phyloP scores from a whole-genome alignment of 2,329 filamentous ascomycete species.

The Tolypocladium endophyticum region DNA sequence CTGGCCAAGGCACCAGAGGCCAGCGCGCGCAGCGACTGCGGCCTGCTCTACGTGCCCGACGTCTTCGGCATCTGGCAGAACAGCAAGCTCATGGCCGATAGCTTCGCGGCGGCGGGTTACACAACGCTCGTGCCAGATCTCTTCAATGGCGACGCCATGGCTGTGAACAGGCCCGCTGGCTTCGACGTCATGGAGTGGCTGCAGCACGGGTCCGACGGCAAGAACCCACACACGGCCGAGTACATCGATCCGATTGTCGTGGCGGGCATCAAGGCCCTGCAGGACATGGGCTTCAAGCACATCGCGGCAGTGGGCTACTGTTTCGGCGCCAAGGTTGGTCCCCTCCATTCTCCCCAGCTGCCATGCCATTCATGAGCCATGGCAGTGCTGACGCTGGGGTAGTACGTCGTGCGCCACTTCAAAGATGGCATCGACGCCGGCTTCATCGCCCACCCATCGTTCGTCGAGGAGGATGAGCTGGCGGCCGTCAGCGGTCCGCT shows the following conservation, averaged over 20 bases:
- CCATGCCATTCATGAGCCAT: background rate
- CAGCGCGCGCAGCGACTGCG: constrained; percentile 14
- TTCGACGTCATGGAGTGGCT: constrained; percentile 24
- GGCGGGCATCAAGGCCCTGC: constrained; percentile 42
- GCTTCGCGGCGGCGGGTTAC: constrained; percentile 26
- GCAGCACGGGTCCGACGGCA: constrained; percentile 30
- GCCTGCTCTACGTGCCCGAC: constrained; percentile 26
- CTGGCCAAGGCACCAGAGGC: constrained; percentile 31
- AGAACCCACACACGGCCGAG: constrained; percentile 30
- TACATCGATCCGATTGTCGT: constrained; percentile 22
- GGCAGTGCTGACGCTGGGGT: constrained; percentile 16
- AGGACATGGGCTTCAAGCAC: constrained; percentile 36
- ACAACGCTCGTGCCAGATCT: constrained; percentile 25
- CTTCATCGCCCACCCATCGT: constrained; percentile 54
- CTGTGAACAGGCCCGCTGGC: constrained; percentile 12
- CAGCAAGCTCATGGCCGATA: constrained; percentile 30
- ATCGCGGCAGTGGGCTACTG: constrained; percentile 54
- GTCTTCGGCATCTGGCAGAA: constrained; percentile 28
- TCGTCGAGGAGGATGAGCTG: constrained; percentile 50
- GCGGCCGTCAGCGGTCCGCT: constrained; percentile 44
- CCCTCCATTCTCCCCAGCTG: constrained; percentile 1
- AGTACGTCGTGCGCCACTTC: constrained; percentile 62
- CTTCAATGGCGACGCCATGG: constrained; percentile 25
- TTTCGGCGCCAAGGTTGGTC: constrained; percentile 50
- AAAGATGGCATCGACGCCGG: constrained; percentile 44